Evolutionary conservation across 1,284 basidiomycete genomes (phyloP), one percentile per base, ranked within the genome.

Genomic region (Wallemia ichthyophaga): DNA sequence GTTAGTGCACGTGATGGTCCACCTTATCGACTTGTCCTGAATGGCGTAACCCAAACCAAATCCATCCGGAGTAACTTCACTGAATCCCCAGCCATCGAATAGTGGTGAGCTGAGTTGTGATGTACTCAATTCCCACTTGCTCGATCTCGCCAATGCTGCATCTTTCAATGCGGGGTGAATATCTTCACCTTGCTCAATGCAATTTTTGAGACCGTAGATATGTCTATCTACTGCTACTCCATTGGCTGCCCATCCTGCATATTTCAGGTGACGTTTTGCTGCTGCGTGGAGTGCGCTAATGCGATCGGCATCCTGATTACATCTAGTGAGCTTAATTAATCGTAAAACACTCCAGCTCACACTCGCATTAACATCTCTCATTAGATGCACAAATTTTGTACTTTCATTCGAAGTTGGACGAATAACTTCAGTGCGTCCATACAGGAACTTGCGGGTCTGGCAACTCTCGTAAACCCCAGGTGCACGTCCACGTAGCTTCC

Each of bases 71-170:
- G 89, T 85, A 55, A 92, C 87, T 77, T 95, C 87, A 13, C 91
- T 91, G 68, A 92, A 96, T 27, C 92, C 92, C 91, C 92, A 95
- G 32, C 88, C 88, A 64, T 91, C 85, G 58, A 98, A 75, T 69
- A 77, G 87, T 61, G 77, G 76, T 59, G 79, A 82, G 59, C 81
- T 83, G 63, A 98, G 74, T 69, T 95, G 85, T 64, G 81, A 84
- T 2, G 92, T 98, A 56, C 82, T 85, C 63, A 98, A 72, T 70
- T 89, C 83, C 94, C 92, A 98, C 68, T 89, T 85, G 59, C 70
- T 78, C 48, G 80, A 83, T 68, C 75, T 75, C 13, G 73, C 69
- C 66, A 78, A 94, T 19, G 82, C 79, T 58, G 74, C 72, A 67
- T 98, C 91, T 60, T 71, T 76, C 74, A 87, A 95, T 13, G 95